phyloP scores from a whole-genome alignment of 2,329 filamentous ascomycete species.

The Aspergillus fructus region DNA sequence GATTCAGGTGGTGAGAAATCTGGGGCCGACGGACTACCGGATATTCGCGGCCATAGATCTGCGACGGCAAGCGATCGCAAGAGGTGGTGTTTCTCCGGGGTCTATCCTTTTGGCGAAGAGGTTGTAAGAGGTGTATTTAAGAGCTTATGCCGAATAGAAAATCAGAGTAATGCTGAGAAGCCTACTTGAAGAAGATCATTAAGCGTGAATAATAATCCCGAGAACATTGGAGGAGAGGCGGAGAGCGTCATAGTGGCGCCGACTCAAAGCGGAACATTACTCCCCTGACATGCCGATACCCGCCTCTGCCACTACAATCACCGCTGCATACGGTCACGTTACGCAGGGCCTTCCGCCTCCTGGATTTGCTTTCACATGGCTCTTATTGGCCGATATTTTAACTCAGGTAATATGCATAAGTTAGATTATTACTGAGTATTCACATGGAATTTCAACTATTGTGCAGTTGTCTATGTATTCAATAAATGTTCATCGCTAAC shows the following conservation, averaged over 20 bases:
- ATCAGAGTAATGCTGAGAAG: not conserved
- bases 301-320: slow-evolving; percentile 14
- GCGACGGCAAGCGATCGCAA: not conserved
- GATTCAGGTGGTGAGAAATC: slow-evolving; percentile 16
- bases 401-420: not conserved
- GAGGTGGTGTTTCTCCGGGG: not conserved
- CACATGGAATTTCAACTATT: not conserved
- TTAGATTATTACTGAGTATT: not conserved
- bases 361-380: slow-evolving; percentile 6
- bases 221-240: slow-evolving; percentile 1
- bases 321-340: slow-evolving; percentile 19
- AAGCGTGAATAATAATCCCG: slow-evolving; percentile 8
- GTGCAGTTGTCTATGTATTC: not conserved
- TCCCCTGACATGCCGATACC: slow-evolving; percentile 36
- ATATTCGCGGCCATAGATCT: slow-evolving; percentile 24
- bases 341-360: slow-evolving; percentile 21
- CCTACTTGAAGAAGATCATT: not conserved
- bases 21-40: slow-evolving; percentile 31
- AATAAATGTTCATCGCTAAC: not conserved
- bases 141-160: not conserved
- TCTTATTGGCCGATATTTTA: not conserved
- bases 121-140: not conserved
- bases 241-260: slow-evolving; percentile 17
- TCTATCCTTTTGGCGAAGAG: not conserved
- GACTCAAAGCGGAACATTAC: slow-evolving; percentile 20